Evolutionary conservation across 192 early-diverging fungal species (phyloP).

Genomic region (Coemansia sp.): DNA sequence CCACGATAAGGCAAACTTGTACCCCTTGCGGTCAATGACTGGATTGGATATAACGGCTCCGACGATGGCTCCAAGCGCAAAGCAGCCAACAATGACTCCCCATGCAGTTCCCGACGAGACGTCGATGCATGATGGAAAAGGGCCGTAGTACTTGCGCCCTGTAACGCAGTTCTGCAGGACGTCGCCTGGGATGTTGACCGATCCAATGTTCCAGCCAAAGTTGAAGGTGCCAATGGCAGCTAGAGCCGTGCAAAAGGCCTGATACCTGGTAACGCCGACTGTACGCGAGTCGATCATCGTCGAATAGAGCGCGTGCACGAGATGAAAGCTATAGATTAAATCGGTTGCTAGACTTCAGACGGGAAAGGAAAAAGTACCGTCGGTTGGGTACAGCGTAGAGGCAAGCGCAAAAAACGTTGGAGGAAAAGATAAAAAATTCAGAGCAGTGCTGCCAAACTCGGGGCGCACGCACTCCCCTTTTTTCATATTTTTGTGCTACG

Average conservation of each 20-base stretch:
- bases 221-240: constrained; percentile 54
- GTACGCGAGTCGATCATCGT: constrained; percentile 51
- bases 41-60: constrained; percentile 64
- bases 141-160: constrained; percentile 48
- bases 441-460: not conserved
- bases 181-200: constrained; percentile 60
- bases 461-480: not conserved
- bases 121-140: constrained; percentile 47
- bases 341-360: not conserved
- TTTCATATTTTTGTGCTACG: not conserved
- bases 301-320: not conserved
- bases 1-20: constrained; percentile 64
- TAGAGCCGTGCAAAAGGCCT: constrained; percentile 46
- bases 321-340: not conserved
- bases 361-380: not conserved
- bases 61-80: constrained; percentile 62
- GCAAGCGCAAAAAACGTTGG: not conserved
- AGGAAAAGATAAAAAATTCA: not conserved
- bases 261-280: constrained; percentile 47
- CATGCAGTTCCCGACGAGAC: constrained; percentile 49
- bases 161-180: constrained; percentile 55
- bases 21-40: constrained; percentile 61
- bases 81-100: constrained; percentile 61
- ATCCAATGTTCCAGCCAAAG: constrained; percentile 57
- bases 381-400: not conserved